phyloP scores from a whole-genome alignment of 73 alveolate species.

The Durusdinium trenchii region DNA sequence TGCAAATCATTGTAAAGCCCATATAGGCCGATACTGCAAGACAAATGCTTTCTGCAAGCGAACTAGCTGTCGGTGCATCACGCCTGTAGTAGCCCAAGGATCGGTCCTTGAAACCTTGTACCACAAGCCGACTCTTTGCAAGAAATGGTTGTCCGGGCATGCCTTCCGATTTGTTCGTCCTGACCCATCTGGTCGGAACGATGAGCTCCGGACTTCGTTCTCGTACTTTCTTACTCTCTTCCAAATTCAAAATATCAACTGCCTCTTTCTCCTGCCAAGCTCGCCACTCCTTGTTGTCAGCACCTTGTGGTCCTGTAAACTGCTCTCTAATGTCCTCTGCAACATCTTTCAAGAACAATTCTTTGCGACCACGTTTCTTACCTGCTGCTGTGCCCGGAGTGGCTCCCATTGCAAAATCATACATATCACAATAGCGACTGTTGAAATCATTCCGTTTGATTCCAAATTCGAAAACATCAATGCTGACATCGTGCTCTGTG shows the following conservation, averaged over 20 bases:
- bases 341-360: neutral
- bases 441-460: neutral
- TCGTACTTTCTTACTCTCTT: too few relatives aligned
- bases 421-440: neutral
- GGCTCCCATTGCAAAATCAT: neutral
- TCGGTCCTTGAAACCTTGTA: too few relatives aligned
- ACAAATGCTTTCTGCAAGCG: too few relatives aligned
- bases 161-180: too few relatives aligned
- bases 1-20: too few relatives aligned
- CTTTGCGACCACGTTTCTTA: constrained; percentile 2
- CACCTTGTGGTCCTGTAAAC: neutral
- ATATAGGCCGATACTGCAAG: too few relatives aligned
- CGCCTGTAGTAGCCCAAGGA: too few relatives aligned
- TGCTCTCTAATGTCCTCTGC: neutral
- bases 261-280: constrained; percentile 12
- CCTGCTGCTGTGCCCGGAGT: neutral
- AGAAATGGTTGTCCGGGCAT: too few relatives aligned
- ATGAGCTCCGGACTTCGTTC: too few relatives aligned
- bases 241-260: neutral
- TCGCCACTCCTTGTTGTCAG: neutral
- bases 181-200: too few relatives aligned
- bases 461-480: neutral
- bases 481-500: neutral
- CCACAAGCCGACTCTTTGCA: too few relatives aligned
- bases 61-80: too few relatives aligned